Evolutionary conservation across 2,329 filamentous ascomycete species (phyloP).

Genomic region (Penicillium decumbens): DNA sequence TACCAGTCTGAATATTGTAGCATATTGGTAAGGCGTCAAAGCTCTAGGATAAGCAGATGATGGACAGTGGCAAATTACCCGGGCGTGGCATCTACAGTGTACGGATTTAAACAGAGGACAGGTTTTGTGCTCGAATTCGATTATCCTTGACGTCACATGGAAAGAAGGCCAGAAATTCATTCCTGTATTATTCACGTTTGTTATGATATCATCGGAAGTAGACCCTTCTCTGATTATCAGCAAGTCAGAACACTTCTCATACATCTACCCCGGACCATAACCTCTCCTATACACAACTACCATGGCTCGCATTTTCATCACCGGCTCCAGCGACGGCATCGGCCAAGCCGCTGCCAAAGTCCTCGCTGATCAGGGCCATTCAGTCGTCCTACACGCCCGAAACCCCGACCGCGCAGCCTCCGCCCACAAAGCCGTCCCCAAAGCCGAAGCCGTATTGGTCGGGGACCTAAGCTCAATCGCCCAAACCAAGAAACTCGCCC

Average conservation of each 20-base stretch:
- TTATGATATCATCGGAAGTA: background rate
- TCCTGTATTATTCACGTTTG: background rate
- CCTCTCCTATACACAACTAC: background rate
- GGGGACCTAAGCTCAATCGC: constrained; percentile 52
- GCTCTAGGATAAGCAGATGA: background rate
- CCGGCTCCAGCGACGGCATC: constrained; percentile 56
- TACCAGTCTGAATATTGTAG: too few species aligned
- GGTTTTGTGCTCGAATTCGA: background rate
- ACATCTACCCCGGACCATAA: too few species aligned
- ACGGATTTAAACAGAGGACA: background rate
- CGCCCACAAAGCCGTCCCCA: constrained; percentile 47
- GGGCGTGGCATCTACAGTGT: background rate
- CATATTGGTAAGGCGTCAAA: too few species aligned
- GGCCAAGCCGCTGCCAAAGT: constrained; percentile 50
- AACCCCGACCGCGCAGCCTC: constrained; percentile 52
- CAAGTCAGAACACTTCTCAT: background rate
- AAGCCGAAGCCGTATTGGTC: constrained; percentile 49
- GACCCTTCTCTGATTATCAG: background rate
- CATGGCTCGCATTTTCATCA: constrained; percentile 45
- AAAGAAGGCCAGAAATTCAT: background rate
- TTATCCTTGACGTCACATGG: background rate
- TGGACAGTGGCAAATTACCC: background rate
- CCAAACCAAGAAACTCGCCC: constrained; percentile 50
- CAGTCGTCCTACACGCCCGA: constrained; percentile 55
- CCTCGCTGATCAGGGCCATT: constrained; percentile 51